Evolutionary conservation across 352 stramenopile genomes (phyloP), one percentile per base, ranked within the genome.

Genomic region (Globisporangium sylvaticum): DNA sequence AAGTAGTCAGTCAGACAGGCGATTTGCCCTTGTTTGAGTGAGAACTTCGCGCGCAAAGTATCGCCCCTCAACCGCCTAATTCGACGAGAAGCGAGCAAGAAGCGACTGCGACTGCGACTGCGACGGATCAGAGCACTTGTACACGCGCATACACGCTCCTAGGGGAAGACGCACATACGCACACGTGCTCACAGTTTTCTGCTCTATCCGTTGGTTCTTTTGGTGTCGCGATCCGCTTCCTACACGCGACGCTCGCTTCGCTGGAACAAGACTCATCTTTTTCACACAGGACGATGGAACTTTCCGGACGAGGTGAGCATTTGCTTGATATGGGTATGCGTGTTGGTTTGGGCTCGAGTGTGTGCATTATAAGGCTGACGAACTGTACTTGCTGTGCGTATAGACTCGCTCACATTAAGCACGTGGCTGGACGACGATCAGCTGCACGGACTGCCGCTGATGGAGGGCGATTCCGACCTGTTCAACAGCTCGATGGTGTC

Each of bases 391-490:
- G 39, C 15, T 24, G 64, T 66, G 3, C 65, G 74, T 31, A 74
- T 65, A 60, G 69, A 83, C 44, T 80, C 68, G 22, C 72, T 66
- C 1, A 66, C 79, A 20, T 62, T 78, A 56, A 70, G 74, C 50
- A 68, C 77, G 24, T 82, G 74, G 65, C 62, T 88, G 14, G 78
- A 88, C 50, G 79, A 91, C 57, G 79, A 84, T 64, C 69, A 85
- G 44, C 71, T 86, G 5, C 70, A 71, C 57, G 68, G 74, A 44
- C 37, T 74, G 31, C 42, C 83, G 27, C 64, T 76, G 6, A 68
- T 73, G 1, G 44, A 65, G 9, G 57, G 46, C 10, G 54, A 72
- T 42, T 69, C 82, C 32, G 72, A 80, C 15, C 61, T 59, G n/a
- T 73, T 79, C n/a, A 57, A 68, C 9, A 69, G 79, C 44, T 70